Base-by-base conservation (phyloP, 495 filamentous ascomycete genomes). In the Chaetomium cochliodes region DNA sequence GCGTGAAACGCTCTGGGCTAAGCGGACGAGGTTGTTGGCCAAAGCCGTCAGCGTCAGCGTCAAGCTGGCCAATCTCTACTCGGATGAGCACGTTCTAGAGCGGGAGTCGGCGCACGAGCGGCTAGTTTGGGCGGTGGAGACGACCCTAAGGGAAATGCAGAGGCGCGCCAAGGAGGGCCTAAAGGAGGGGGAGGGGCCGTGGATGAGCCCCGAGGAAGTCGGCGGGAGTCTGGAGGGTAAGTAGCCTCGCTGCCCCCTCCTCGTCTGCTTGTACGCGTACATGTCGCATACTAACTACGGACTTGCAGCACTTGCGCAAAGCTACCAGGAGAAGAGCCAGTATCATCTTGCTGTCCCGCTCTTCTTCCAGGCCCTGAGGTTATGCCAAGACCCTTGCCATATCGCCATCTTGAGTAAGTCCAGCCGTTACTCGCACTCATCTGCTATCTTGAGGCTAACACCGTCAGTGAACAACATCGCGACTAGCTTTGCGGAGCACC, bases 261-360 rank as follows among this genome's bases (percentile, higher is more conserved):
- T 56, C 39, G 33, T 8, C 8, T 6, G 33, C 33, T 11, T 37
- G 33, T 33, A 33, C 30, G 30, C 2, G n/a, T n/a, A n/a, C n/a
- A n/a, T n/a, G 16, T 8, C 44, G 16, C 46, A 23, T 18, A 41
- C 26, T 28, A 11, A 65, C 70, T 68, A 70, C 39, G 60, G 62
- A 46, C 59, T 15, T 33, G 61, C 67, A 87, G 89, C 88, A 5
- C 81, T 98, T 26, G 93, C 83, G 22, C 78, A 84, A 30, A 85
- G 85, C 66, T 97, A 96, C 76, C 84, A 86, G 64, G 77, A 78
- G 51, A 86, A 85, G 68, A 79, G 87, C 57, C 83, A 87, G 64
- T 84, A 89, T 66, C 90, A 91, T 63, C 86, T 97, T 9, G 90
- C 94, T 18, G 82, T 91, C 30, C 93, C 93, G n/a, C 79, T 98